Percentiles rank a stretch among this genome's conserved stretches.
phyloP scores from a whole-genome alignment of 495 filamentous ascomycete genomes.

The Margaritispora aquatica region DNA sequence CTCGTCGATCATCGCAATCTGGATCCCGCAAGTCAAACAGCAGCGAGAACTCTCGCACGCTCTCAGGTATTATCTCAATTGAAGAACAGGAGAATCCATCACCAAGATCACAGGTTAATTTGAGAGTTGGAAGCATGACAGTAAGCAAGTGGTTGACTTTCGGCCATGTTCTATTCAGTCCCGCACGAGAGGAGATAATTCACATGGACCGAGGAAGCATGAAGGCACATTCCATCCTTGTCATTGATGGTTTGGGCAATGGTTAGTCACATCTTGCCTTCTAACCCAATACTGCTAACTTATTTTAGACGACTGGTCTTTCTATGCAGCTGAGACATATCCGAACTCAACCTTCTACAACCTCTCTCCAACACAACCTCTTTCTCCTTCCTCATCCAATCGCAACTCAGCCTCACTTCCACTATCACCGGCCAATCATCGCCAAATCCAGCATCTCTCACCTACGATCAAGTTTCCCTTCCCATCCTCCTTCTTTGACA shows the following conservation, averaged over 20 bases:
- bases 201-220: slow-evolving; percentile 28
- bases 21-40: slow-evolving; percentile 2
- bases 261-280: slow-evolving; percentile 15
- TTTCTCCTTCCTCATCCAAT: slow-evolving; percentile 34
- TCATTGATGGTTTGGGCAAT: slow-evolving; percentile 85
- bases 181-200: slow-evolving; percentile 72
- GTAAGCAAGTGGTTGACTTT: slow-evolving; percentile 83
- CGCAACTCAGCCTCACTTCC: slow-evolving; percentile 31
- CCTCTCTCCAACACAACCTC: slow-evolving; percentile 49
- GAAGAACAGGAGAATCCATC: slow-evolving; percentile 53
- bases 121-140: slow-evolving; percentile 68
- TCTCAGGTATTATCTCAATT: slow-evolving; percentile 22
- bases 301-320: slow-evolving; percentile 85
- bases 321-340: slow-evolving; percentile 92
- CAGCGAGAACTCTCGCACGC: background rate
- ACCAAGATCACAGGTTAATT: slow-evolving; percentile 67
- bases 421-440: slow-evolving; percentile 73
- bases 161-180: slow-evolving; percentile 90
- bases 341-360: slow-evolving; percentile 82
- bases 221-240: slow-evolving; percentile 62
- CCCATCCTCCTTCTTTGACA: slow-evolving; percentile 75
- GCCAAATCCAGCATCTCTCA: slow-evolving; percentile 69
- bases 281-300: slow-evolving; percentile 15
- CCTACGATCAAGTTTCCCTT: slow-evolving; percentile 75
- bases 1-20: background rate